Conservation (phyloP, 176 grass and related monocot genomes). For the Pharus latifolius region DNA sequence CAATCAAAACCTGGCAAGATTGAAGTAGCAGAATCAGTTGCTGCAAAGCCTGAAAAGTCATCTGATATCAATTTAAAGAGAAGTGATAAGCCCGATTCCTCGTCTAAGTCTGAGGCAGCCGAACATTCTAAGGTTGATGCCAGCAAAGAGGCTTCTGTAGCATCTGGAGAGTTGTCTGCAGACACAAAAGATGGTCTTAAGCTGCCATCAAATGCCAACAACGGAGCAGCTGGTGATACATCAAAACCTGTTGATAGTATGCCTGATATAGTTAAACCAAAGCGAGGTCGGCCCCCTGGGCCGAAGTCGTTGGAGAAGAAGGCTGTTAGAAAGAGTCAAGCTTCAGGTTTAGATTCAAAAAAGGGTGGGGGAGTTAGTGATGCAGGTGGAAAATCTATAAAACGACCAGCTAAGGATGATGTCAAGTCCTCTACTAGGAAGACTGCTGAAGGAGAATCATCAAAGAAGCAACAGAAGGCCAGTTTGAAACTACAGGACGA, state of each 20-base stretch:
- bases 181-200: slow-evolving; percentile 15
- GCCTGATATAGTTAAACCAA: slow-evolving; percentile 29
- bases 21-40: slow-evolving; percentile 22
- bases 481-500: slow-evolving; percentile 28
- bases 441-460: slow-evolving; percentile 35
- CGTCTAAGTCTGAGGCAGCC: slow-evolving; percentile 16
- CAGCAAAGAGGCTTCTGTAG: slow-evolving; percentile 11
- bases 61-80: slow-evolving; percentile 19
- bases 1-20: slow-evolving; percentile 24
- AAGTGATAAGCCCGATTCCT: background rate
- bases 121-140: slow-evolving; percentile 7
- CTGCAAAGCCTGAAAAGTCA: background rate
- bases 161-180: slow-evolving; percentile 2
- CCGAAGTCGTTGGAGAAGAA: slow-evolving; percentile 40
- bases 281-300: slow-evolving; percentile 39
- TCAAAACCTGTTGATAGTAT: slow-evolving; percentile 8
- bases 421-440: slow-evolving; percentile 23
- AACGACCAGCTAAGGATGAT: slow-evolving; percentile 33
- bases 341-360: slow-evolving; percentile 11
- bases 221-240: slow-evolving; percentile 32
- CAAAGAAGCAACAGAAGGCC: slow-evolving; percentile 32
- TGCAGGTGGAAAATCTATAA: slow-evolving; percentile 41
- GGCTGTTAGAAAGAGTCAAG: slow-evolving; percentile 18
- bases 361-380: slow-evolving; percentile 37
- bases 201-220: background rate